Conservation (phyloP, 2,329 filamentous ascomycete species). For the Aspergillus sp. region DNA sequence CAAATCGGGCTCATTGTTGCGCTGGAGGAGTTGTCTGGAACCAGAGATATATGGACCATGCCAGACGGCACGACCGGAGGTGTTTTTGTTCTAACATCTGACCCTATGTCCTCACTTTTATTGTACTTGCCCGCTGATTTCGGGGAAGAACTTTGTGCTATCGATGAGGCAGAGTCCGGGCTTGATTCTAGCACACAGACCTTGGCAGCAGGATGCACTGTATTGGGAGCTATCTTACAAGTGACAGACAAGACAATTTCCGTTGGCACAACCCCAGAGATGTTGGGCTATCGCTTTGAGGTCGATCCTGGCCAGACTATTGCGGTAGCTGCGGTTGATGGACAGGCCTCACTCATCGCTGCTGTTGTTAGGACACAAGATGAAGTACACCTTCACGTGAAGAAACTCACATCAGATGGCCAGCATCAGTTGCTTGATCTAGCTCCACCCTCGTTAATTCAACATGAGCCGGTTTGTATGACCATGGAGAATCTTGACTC, state of each 20-base stretch:
- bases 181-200: slow-evolving; percentile 48
- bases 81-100: slow-evolving; percentile 46
- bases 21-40: slow-evolving; percentile 43
- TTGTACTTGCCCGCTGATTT: slow-evolving; percentile 41
- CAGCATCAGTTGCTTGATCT: slow-evolving; percentile 26
- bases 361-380: slow-evolving; percentile 29
- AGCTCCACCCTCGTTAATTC: slow-evolving; percentile 26
- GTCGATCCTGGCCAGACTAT: slow-evolving; percentile 27
- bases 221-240: slow-evolving; percentile 42
- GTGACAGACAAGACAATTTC: slow-evolving; percentile 43
- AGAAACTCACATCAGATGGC: slow-evolving; percentile 22
- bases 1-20: slow-evolving; percentile 56
- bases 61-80: slow-evolving; percentile 33
- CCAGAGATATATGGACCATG: slow-evolving; percentile 49
- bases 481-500: slow-evolving; percentile 32
- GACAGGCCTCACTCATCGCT: slow-evolving; percentile 30
- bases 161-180: slow-evolving; percentile 42
- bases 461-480: slow-evolving; percentile 42
- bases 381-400: slow-evolving; percentile 32
- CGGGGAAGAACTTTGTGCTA: slow-evolving; percentile 41
- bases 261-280: slow-evolving; percentile 29
- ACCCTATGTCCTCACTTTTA: slow-evolving; percentile 43
- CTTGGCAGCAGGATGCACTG: slow-evolving; percentile 45
- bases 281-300: slow-evolving; percentile 25
- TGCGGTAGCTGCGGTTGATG: slow-evolving; percentile 35